phyloP scores from a whole-genome alignment of 257 asterid species.

The Vinca minor region DNA sequence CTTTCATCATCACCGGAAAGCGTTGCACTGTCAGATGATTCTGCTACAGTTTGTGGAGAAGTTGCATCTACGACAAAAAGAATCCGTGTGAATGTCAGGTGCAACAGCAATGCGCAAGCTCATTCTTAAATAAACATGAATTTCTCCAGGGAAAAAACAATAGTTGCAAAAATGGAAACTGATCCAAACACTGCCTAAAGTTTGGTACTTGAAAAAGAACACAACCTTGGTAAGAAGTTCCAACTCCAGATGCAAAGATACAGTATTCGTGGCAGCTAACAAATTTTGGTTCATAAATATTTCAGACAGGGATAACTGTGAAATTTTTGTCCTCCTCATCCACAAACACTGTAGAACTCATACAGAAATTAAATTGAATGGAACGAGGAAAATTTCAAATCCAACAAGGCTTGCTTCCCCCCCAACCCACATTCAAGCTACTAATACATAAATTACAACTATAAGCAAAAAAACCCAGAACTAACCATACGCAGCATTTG shows the following conservation, averaged over 20 bases:
- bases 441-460: neutral
- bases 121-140: no score
- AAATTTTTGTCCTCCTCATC: slow-evolving; percentile 44
- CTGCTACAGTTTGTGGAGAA: neutral
- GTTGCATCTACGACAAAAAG: slow-evolving; percentile 11
- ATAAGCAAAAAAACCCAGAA: neutral
- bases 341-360: slow-evolving; percentile 19
- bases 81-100: no score
- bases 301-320: slow-evolving; percentile 95
- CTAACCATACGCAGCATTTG: neutral
- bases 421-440: neutral
- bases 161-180: no score
- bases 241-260: neutral
- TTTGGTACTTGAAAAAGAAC: no score
- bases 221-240: neutral
- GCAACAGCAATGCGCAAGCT: neutral
- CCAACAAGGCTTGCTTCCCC: no score
- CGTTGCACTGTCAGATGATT: neutral
- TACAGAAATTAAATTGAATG: no score
- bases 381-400: no score
- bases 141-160: no score
- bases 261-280: slow-evolving; percentile 42
- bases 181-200: no score
- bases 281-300: slow-evolving; percentile 28
- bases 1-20: no score